Evolutionary conservation across 352 stramenopile genomes (phyloP), one percentile per base, ranked within the genome.

Genomic region (Blastocystis sp.): DNA sequence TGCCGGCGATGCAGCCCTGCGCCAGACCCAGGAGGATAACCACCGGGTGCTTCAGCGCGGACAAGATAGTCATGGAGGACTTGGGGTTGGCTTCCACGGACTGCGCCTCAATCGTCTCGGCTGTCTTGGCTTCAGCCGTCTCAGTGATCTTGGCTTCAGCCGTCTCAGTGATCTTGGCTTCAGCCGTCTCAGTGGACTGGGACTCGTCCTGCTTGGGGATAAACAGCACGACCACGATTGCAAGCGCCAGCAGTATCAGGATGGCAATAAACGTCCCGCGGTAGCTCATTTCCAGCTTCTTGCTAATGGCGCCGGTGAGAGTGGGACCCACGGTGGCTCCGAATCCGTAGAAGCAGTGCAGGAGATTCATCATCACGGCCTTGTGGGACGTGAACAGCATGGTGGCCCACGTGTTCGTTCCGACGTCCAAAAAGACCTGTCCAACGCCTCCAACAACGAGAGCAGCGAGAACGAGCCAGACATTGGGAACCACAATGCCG

Each of bases 321-420:
- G 52, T 65, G 45, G 78, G 78, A 48, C 78, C 78, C 10, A 88
- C 62, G 34, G 68, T 76, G 40, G 78, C 78, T 64, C 78, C 78
- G 7, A 88, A 65, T 40, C 78, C 78, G 45, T 88, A 88, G 60
- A 88, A 88, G 63, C 42, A 88, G 34, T 88, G 78, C 2, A 88
- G 64, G 2, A 76, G 24, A 42, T 88, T 88, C 78, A 88, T 88
- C 64, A 88, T 84, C 21, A 68, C 54, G 2, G 74, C 74, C 57
- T 84, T 84, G 40, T 84, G 74, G 0, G 48, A 69, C 10, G 65
- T 24, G 60, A 84, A 84, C 2, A 84, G 38, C 28, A 84, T 63
- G 17, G 74, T 84, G 0, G 52, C 74, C 74, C 74, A 84, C 0
- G 74, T 84, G 34, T 84, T 84, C 9, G 40, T 84, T 34, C 74